Base-by-base conservation (phyloP, 108 stramenopile genomes). In the Hondaea fermentalgiana region DNA sequence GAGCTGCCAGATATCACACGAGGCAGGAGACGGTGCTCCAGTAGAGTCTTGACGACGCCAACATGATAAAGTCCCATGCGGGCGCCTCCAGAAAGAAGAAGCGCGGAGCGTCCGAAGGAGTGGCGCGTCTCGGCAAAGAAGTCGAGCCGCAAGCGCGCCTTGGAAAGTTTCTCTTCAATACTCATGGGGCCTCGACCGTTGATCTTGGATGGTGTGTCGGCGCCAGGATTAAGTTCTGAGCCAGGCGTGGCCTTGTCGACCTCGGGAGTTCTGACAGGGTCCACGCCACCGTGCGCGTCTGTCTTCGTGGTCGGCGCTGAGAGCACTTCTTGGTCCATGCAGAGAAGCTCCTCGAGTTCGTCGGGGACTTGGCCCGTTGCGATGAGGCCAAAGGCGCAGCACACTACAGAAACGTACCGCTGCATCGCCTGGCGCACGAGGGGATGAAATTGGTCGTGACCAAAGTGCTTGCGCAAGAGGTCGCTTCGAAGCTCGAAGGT, bases 111-210 rank as follows among this genome's bases (percentile, higher is more conserved):
- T 29, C 99, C 99, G 89, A 98, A 98, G 5, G 97, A 94, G 93
- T 99, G 99, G 58, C 99, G 92, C 44, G 98, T 98, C 93, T 99
- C 99, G 90, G 97, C 98, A 93, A 99, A 99, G 87, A 99, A 99
- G n/a, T 98, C 98, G 35, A 99, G 94, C 47, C 93, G 91, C 2
- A 87, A 89, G 14, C 76, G 45, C n/a, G 76, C 76, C 49, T 25
- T 47, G 49, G 76, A 47, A 53, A 83, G 76, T 23, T 83, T 83
- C 25, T 69, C 64, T 69, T 69, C 64, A 17, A 69, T 69, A 23
- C 64, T 69, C 64, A 69, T 69, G 64, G 14, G 5, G 2, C 2
- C 55, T 23, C 42, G 64, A 12, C 42, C 64, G 8, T 14, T 23
- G 64, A 69, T 42, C 42, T 1, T 12, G 8, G 64, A 69, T 17